These are phyloP conservation scores for Rhynchospora pubera DNA, from an alignment of 176 grass and related monocot species.

Conservation along the genomic window DNA sequence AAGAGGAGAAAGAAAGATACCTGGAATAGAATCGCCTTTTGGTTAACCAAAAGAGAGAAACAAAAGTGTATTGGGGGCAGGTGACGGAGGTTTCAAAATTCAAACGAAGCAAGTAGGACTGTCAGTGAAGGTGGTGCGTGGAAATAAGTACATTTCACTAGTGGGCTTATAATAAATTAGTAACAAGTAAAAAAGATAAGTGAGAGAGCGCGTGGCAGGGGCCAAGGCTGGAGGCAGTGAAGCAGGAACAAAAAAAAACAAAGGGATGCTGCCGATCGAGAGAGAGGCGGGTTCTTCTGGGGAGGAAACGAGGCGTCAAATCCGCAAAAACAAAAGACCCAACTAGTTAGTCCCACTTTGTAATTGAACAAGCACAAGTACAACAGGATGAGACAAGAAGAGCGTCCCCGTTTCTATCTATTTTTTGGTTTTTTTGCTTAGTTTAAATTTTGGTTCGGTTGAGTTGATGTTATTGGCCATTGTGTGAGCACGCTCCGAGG, in stretches of 20 bases:
- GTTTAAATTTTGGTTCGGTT: background rate
- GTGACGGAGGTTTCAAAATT: constrained; percentile 14
- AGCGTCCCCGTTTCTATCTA: background rate
- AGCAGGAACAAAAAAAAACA: background rate
- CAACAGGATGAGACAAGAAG: background rate
- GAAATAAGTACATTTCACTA: background rate
- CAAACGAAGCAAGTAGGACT: constrained; percentile 4
- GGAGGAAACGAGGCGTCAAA: constrained; percentile 12
- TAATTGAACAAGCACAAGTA: background rate
- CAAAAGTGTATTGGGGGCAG: background rate
- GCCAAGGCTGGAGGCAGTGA: background rate
- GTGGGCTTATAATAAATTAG: background rate
- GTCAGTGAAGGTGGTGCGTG: background rate
- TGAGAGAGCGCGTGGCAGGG: background rate
- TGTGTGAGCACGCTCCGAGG: background rate
- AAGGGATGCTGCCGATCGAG: constrained; percentile 11
- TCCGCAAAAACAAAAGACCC: background rate
- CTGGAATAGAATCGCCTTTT: constrained; percentile 4
- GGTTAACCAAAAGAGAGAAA: constrained; percentile 6
- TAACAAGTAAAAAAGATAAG: background rate
- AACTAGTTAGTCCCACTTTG: too few relatives aligned
- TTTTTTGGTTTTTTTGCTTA: background rate
- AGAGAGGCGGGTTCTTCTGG: background rate
- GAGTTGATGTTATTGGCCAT: background rate
- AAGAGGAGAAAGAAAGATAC: constrained; percentile 22